A percentile compares a stretch with the other conserved stretches of the same genome.
Conservation (phyloP, 2,329 filamentous ascomycete species). For the Paecilomyces sp. region DNA sequence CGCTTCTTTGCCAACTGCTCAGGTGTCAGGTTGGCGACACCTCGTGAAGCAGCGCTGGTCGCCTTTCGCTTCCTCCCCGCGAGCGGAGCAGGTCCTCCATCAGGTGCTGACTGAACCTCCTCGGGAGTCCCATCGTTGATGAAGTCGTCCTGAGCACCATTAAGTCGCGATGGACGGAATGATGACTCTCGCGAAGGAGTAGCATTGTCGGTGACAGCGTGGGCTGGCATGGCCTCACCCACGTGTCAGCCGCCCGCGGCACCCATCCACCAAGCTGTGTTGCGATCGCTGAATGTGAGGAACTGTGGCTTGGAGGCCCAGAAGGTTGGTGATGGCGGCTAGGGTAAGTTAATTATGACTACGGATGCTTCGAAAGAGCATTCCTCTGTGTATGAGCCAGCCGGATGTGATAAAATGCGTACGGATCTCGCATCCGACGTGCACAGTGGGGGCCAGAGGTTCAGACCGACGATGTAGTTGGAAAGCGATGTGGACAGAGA, state of each 20-base stretch:
- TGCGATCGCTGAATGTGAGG: background rate
- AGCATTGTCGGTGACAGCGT: constrained; percentile 12
- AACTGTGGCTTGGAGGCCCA: background rate
- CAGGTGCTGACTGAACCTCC: constrained; percentile 16
- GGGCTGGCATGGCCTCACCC: constrained; percentile 24
- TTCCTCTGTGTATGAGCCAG: background rate
- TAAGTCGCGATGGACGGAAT: background rate
- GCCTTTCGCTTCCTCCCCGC: constrained; percentile 37
- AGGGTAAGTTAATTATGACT: background rate
- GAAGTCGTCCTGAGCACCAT: constrained; percentile 7
- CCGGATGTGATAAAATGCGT: background rate
- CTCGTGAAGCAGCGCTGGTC: constrained; percentile 49
- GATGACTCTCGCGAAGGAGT: constrained; percentile 13
- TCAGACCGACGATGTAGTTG: background rate
- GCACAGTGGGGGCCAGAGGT: background rate
- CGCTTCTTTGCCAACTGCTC: constrained; percentile 85
- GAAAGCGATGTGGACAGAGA: background rate
- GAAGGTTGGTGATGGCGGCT: background rate
- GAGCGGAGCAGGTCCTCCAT: constrained; percentile 13
- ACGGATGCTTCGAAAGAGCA: background rate
- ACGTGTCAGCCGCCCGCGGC: constrained; percentile 13
- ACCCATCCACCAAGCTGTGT: constrained; percentile 19
- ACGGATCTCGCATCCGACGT: background rate
- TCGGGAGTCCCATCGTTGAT: constrained; percentile 21
- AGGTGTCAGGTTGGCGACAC: constrained; percentile 79